phyloP scores from a whole-genome alignment of 208 protist genomes.

The Leishmania amazonensis region DNA sequence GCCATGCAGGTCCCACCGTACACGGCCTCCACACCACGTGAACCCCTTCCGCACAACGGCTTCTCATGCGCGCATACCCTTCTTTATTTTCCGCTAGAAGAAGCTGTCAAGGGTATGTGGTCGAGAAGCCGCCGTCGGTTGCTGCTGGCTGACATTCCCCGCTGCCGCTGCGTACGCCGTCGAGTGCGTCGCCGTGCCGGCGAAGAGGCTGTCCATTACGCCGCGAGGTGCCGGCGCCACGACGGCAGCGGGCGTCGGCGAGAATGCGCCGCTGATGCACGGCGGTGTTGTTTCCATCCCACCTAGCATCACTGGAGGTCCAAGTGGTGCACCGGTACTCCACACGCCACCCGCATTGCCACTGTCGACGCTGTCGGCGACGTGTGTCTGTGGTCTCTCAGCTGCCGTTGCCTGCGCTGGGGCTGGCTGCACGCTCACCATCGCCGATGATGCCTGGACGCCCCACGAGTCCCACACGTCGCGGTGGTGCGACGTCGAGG shows the following conservation, averaged over 20 bases:
- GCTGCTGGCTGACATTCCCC: not conserved
- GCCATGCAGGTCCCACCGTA: not conserved
- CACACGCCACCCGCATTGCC: not conserved
- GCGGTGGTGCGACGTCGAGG: not conserved
- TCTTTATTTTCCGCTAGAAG: constrained; percentile 23
- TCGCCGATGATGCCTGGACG: constrained; percentile 12
- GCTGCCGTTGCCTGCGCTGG: not conserved
- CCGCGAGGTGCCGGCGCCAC: constrained; percentile 26
- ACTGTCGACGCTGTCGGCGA: not conserved
- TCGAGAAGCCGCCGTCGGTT: not conserved
- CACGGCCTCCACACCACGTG: no score
- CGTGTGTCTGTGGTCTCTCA: not conserved
- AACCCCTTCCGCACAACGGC: no score
- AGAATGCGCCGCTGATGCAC: not conserved
- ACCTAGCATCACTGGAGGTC: not conserved
- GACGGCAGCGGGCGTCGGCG: not conserved
- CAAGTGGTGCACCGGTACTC: constrained; percentile 8
- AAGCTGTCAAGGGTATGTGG: constrained; percentile 42
- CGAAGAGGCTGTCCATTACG: constrained; percentile 55
- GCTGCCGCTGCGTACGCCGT: not conserved
- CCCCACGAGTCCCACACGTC: constrained; percentile 28
- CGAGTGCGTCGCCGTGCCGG: not conserved
- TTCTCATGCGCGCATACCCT: not conserved
- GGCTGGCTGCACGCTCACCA: constrained; percentile 3
- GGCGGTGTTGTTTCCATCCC: not conserved